Base-by-base conservation (phyloP, 2,329 filamentous ascomycete genomes). In the Aspergillus terreus region DNA sequence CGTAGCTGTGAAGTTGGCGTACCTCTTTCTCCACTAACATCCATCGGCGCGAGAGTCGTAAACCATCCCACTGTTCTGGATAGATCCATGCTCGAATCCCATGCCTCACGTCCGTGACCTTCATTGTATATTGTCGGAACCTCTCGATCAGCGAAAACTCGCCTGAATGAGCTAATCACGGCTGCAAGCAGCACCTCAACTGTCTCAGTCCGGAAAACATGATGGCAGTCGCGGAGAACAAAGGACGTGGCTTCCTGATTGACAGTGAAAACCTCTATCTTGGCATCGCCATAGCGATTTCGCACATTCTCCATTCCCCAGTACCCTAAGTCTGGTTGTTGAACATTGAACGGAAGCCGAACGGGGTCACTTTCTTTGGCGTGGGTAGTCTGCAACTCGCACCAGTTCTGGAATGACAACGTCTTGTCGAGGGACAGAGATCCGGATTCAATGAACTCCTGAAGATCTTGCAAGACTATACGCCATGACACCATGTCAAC, bases 41-140 rank as follows among this genome's bases (percentile, higher is more conserved):
- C 66, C 4, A 78, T 58, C 14, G 76, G 76, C 23, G 70, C 72
- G 47, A 78, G 66, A 32, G 76, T 76, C 0, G 76, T 78, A 48
- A 78, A 79, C 77, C 77, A 79, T 4, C 77, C 77, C 11, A 78
- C 68, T 0, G 76, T 79, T 23, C 71, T 61, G 0, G 76, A 75
- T 4, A 78, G 66, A 48, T 79, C 76, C 45, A 78, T 68, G 17
- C 62, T 68, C 2, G 68, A 44, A 51, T 75, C 68, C 66, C 75
- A 78, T 0, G 73, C 56, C 57, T 78, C 76, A 21, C 77, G 71
- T 6, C 76, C 77, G 50, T 79, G 76, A 1, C 76, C 75, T 61
- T 80, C 77, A 42, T 77, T 78, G 57, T 75, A 77, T 12, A 80
- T 68, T 0, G 74, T 72, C 0, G 76, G 71, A 2, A 69, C 57